Base-by-base conservation (phyloP, 1,284 basidiomycete genomes). In the Cutaneotrichosporon sp. region DNA sequence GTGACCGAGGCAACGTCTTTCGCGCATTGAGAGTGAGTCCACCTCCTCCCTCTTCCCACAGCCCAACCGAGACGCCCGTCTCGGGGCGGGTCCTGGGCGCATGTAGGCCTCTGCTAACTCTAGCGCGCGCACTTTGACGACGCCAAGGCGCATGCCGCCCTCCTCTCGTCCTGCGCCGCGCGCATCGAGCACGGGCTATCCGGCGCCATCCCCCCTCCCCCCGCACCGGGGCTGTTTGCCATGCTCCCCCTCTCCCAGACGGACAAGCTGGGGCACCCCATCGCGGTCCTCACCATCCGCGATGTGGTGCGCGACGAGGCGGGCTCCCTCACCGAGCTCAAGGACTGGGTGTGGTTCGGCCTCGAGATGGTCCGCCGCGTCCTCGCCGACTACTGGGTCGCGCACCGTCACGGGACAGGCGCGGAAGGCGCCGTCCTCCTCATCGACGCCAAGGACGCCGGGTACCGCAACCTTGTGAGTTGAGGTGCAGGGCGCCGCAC, bases 381-480 rank as follows among this genome's bases (percentile, higher is more conserved):
- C 0, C 46, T 77, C 38, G 56, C 62, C 43, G 77, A 78, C 59
- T 74, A 68, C 60, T 77, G 75, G 74, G 62, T 59, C 45, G 58
- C 60, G 25, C 60, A 63, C 60, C 52, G 65, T n/a, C 51, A 57
- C 33, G 62, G 54, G 14, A 63, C 53, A 10, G 72, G 71, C 13
- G 75, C 74, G 10, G 73, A 74, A 57, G 74, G 76, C 8, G 69
- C 72, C 58, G 71, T 76, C 8, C 42, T 80, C 18, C 14, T 81
- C 2, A 68, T 80, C 8, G 78, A 81, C 61, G 76, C 73, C 1
- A 68, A 66, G 20, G 76, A 72, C 5, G 77, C 77, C 3, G 74
- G 77, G 0, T 77, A 79, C 63, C 67, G 73, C 8, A 79, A 81
- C 56, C 64, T 81, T 59, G 79, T 78, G 54, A 70, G 77, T 42